Conservation (phyloP, 78 protist genomes). For the Planoprotostelium fungivorum region DNA sequence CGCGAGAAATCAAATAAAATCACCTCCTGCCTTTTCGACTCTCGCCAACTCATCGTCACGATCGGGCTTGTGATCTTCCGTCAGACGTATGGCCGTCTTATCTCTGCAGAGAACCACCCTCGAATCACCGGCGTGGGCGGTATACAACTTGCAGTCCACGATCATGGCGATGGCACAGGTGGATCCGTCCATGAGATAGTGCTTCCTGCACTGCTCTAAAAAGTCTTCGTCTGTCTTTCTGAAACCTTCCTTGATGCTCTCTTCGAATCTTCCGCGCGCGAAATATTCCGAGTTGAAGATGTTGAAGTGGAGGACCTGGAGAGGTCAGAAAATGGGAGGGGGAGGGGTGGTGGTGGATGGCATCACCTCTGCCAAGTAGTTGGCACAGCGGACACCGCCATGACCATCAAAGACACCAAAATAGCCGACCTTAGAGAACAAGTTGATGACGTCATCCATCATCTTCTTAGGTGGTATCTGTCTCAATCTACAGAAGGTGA, state of each 20-base stretch:
- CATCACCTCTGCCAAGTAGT: background rate
- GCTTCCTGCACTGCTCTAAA: background rate
- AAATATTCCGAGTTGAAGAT: background rate
- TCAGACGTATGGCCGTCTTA: conserved; percentile 36
- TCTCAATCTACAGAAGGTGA: background rate
- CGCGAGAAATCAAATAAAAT: background rate
- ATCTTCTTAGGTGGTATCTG: background rate
- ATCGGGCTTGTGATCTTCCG: conserved; percentile 47
- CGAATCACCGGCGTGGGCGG: conserved; percentile 49
- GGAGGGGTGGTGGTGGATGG: too few relatives aligned
- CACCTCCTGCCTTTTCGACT: background rate
- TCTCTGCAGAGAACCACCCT: conserved; percentile 43
- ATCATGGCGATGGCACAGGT: background rate
- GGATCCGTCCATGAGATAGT: background rate
- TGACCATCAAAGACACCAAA: background rate
- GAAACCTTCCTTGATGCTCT: background rate
- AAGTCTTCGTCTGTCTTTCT: conserved; percentile 1
- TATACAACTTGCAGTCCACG: background rate
- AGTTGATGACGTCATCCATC: background rate
- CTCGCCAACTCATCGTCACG: background rate
- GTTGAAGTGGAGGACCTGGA: background rate
- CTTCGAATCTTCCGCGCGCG: background rate
- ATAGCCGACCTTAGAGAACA: background rate
- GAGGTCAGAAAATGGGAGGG: too few relatives aligned
- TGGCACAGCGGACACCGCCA: background rate